These are phyloP conservation scores for Coemansia nantahalensis DNA, from an alignment of 192 early-diverging fungal species.

Conservation along the genomic window DNA sequence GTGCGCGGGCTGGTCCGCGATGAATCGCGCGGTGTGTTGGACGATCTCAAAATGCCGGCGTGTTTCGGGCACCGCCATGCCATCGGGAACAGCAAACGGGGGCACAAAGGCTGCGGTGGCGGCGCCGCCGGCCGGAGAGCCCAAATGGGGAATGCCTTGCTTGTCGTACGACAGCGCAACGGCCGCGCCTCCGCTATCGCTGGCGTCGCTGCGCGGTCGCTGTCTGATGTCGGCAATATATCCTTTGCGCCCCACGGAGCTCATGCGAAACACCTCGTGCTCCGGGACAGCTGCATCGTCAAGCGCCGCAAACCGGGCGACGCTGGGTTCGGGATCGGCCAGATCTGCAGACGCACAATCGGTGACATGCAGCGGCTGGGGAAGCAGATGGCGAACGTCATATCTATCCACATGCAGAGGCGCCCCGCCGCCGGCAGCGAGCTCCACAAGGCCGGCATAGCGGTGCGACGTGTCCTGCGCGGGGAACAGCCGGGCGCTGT, in stretches of 20 bases:
- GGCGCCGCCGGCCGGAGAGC: too few species aligned
- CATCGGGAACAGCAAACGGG: constrained; percentile 22
- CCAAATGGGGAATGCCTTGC: not conserved
- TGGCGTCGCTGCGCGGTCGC: not conserved
- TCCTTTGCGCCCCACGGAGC: constrained; percentile 5
- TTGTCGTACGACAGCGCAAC: constrained; percentile 4
- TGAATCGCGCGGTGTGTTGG: constrained; percentile 67
- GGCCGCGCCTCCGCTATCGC: not conserved
- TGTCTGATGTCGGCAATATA: constrained; percentile 12
- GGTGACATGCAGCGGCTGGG: not conserved
- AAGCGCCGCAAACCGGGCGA: constrained; percentile 20
- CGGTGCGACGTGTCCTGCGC: not conserved
- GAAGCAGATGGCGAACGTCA: constrained; percentile 36
- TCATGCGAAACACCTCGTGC: constrained; percentile 12
- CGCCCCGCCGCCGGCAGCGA: not conserved
- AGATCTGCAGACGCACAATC: not conserved
- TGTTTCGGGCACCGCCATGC: constrained; percentile 46
- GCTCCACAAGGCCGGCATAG: constrained; percentile 11
- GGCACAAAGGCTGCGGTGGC: constrained; percentile 4
- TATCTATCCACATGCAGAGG: constrained; percentile 23
- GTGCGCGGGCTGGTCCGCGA: constrained; percentile 49
- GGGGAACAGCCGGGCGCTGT: constrained; percentile 21
- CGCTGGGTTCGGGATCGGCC: constrained; percentile 8
- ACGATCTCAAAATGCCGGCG: constrained; percentile 64
- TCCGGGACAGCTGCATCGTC: not conserved